Conservation (phyloP, 2,329 filamentous ascomycete species). For the Aspergillus sclerotialis region DNA sequence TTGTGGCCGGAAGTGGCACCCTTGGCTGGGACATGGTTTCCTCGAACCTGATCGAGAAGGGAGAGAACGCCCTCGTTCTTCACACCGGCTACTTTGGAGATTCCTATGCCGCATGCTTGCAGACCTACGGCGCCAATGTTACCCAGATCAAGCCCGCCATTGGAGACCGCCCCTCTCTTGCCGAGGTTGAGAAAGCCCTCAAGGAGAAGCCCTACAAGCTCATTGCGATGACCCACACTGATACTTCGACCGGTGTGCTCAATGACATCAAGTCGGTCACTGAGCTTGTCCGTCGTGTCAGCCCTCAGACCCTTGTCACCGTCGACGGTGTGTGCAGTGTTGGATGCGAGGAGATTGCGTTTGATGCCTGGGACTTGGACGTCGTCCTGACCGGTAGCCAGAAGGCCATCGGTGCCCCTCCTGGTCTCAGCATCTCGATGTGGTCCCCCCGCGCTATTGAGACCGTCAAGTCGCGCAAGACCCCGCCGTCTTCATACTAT, state of each 20-base stretch:
- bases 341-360: conserved; percentile 89
- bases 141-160: conserved; percentile 87
- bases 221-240: conserved; percentile 91
- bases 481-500: conserved; percentile 81
- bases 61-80: conserved; percentile 84
- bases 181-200: conserved; percentile 81
- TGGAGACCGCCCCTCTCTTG: conserved; percentile 76
- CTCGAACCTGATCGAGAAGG: conserved; percentile 84
- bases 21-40: conserved; percentile 94
- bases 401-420: conserved; percentile 93
- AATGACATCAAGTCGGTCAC: conserved; percentile 82
- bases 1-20: conserved; percentile 90
- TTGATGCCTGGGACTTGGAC: conserved; percentile 91
- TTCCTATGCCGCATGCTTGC: conserved; percentile 85
- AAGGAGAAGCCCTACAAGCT: conserved; percentile 90
- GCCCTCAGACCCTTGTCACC: conserved; percentile 82
- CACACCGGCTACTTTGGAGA: conserved; percentile 98
- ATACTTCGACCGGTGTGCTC: conserved; percentile 92
- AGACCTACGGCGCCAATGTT: conserved; percentile 81
- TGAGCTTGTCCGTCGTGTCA: conserved; percentile 75
- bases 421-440: conserved; percentile 90
- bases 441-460: conserved; percentile 83
- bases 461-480: conserved; percentile 70
- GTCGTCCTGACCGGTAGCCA: conserved; percentile 90
- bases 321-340: conserved; percentile 98